Base-by-base conservation (phyloP, 2,329 filamentous ascomycete species). In the Thermomyces lanuginosus region DNA sequence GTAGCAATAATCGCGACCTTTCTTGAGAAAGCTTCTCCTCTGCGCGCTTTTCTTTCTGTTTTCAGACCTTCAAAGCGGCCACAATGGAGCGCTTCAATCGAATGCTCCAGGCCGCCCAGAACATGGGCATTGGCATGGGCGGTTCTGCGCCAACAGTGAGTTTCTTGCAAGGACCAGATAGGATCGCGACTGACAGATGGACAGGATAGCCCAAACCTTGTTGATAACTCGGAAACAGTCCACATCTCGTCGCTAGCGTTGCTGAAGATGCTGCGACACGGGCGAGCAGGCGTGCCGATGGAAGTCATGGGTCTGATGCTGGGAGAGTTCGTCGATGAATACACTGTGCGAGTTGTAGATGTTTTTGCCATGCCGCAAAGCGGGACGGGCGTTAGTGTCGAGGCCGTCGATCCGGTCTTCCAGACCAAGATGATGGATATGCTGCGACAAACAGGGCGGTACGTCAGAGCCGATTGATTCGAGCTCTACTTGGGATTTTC, bases 361-460 rank as follows among this genome's bases (percentile, higher is more conserved):
- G 89, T 98, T 15, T 98, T 98, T 57, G 89, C 89, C 34, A 98
- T 98, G 89, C 89, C 89, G 11, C 89, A 98, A 54, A 93, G 84
- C 43, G 89, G 89, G 59, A 98, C 89, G 1, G 89, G 89, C 42
- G 89, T 98, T 42, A 92, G 82, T 57, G 89, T 98, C 45, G 89
- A 98, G 59, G 91, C 89, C 27, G 89, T 98, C 37, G 89, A 98
- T 52, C 83, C 84, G 6, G 89, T 98, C 17, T 98, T 98, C 57
- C 89, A 98, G 63, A 93, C 83, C 47, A 98, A 93, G 68, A 98
- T 98, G 89, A 98, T 98, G 89, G 89, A 98, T 53, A 95, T 98
- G 89, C 64, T 98, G 52, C 70, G 80, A 48, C 89, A 98, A 65
- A 98, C 89, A 32, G 89, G 89, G 60, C 71, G 89, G 82, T 91